A percentile compares a stretch with the other conserved stretches of the same genome.
Evolutionary conservation across 495 filamentous ascomycete species (phyloP).

Genomic region (Tetracladium setigerum): DNA sequence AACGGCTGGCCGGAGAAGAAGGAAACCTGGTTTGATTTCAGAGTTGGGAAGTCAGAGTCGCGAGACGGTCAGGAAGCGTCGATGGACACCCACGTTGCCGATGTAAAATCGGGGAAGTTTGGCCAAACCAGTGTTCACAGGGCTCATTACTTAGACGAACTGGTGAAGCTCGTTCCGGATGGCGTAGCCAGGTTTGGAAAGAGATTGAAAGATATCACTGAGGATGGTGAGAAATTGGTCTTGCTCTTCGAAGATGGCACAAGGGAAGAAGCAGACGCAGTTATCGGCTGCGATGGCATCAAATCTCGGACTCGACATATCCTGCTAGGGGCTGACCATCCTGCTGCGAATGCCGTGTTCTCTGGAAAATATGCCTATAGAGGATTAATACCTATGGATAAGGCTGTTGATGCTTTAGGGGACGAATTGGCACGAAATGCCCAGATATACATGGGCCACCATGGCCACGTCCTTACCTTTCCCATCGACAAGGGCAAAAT

Average conservation of each 20-base stretch:
- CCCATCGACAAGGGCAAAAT: conserved; percentile 47
- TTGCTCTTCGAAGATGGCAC: conserved; percentile 49
- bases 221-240: conserved; percentile 24
- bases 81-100: conserved; percentile 6
- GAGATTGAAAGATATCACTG: conserved; percentile 6
- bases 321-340: conserved; percentile 29
- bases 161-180: conserved; percentile 44
- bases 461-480: conserved; percentile 53
- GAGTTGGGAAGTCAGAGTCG: conserved; percentile 3
- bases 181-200: conserved; percentile 36
- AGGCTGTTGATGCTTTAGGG: conserved; percentile 42
- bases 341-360: conserved; percentile 30
- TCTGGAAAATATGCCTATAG: conserved; percentile 43
- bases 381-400: conserved; percentile 46
- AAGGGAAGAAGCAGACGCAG: conserved; percentile 38
- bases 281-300: conserved; percentile 53
- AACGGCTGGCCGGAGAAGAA: conserved; percentile 17
- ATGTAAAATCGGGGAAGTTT: conserved; percentile 17
- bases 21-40: conserved; percentile 19
- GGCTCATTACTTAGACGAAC: conserved; percentile 50
- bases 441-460: conserved; percentile 49
- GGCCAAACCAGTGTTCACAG: conserved; percentile 32
- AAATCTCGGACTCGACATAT: conserved; percentile 39
- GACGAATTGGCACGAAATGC: conserved; percentile 39
- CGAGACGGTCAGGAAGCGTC: conserved; percentile 2